phyloP scores from a whole-genome alignment of 1,284 basidiomycete genomes.

The Cutaneotrichosporon cavernicola region DNA sequence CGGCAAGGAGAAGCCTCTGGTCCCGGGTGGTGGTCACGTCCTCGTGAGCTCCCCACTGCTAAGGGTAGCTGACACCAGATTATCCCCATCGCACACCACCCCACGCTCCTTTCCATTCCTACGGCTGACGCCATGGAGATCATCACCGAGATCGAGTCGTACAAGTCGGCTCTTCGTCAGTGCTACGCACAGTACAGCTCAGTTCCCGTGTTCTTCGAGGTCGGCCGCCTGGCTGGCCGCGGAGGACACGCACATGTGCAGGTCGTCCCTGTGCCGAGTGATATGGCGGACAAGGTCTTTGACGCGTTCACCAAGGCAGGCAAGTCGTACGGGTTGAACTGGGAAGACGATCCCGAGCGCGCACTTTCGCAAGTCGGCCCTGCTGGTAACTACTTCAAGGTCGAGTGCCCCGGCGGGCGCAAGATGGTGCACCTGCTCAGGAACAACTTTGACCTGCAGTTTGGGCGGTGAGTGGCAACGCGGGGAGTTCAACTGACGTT shows the following conservation, averaged over 20 bases:
- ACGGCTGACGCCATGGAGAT: conserved; percentile 71
- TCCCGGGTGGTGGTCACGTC: conserved; percentile 91
- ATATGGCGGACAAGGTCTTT: conserved; percentile 64
- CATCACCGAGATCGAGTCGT: conserved; percentile 74
- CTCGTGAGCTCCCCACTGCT: conserved; percentile 54
- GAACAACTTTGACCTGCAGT: conserved; percentile 82
- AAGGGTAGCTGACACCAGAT: conserved; percentile 54
- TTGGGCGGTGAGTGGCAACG: conserved; percentile 72
- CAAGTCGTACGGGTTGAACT: conserved; percentile 63
- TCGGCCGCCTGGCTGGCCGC: conserved; percentile 74
- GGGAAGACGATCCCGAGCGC: conserved; percentile 63
- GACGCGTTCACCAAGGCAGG: conserved; percentile 69
- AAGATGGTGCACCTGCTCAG: conserved; percentile 81
- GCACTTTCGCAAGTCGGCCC: conserved; percentile 59
- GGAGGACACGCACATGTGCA: conserved; percentile 95
- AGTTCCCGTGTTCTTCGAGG: conserved; percentile 76
- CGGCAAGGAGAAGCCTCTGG: conserved; percentile 55
- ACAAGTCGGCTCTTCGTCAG: conserved; percentile 69
- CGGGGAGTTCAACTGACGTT: background rate
- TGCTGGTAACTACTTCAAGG: conserved; percentile 75
- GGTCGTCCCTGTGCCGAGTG: conserved; percentile 72
- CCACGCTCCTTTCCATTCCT: conserved; percentile 67
- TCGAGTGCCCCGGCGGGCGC: conserved; percentile 82
- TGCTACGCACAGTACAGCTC: conserved; percentile 71
- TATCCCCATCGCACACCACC: conserved; percentile 73